Evolutionary conservation across 2,329 filamentous ascomycete genomes (phyloP).

Genomic region (Coleophoma crateriformis): DNA sequence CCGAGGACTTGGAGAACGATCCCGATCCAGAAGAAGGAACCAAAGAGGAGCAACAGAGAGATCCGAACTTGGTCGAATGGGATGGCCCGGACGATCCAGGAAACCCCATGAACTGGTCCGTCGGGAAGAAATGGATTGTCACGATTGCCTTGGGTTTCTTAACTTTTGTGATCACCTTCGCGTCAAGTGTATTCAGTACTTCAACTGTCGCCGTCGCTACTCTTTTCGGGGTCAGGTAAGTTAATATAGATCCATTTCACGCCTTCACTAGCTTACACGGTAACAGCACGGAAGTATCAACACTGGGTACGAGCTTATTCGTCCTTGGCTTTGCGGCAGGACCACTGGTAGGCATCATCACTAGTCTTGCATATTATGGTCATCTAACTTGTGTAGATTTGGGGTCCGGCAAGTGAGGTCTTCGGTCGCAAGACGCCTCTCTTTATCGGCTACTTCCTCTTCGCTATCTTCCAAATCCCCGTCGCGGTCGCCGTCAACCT

Average conservation of each 20-base stretch:
- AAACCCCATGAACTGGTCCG: constrained; percentile 19
- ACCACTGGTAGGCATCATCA: constrained; percentile 9
- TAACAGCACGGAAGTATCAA: constrained; percentile 36
- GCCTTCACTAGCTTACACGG: too few relatives aligned
- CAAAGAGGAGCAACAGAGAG: constrained; percentile 1
- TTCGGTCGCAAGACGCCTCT: constrained; percentile 44
- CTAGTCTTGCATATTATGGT: background rate
- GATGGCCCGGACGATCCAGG: constrained; percentile 18
- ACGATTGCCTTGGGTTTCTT: constrained; percentile 16
- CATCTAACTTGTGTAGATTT: constrained; percentile 20
- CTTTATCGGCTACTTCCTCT: constrained; percentile 40
- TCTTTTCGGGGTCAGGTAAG: constrained; percentile 10
- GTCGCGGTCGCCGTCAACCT: constrained; percentile 48
- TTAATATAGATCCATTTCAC: too few relatives aligned
- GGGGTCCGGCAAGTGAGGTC: constrained; percentile 38
- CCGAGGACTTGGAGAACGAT: background rate
- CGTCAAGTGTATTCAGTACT: constrained; percentile 20
- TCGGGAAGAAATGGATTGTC: constrained; percentile 17
- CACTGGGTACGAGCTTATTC: constrained; percentile 51
- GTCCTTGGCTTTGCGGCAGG: constrained; percentile 27
- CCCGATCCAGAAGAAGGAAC: background rate
- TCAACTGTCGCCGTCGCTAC: constrained; percentile 14
- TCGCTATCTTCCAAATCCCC: constrained; percentile 49
- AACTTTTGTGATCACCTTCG: constrained; percentile 19
- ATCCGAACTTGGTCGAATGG: constrained; percentile 16